Evolutionary conservation across 1,139 yeast genomes (phyloP).

Genomic region (Taphrina communis): DNA sequence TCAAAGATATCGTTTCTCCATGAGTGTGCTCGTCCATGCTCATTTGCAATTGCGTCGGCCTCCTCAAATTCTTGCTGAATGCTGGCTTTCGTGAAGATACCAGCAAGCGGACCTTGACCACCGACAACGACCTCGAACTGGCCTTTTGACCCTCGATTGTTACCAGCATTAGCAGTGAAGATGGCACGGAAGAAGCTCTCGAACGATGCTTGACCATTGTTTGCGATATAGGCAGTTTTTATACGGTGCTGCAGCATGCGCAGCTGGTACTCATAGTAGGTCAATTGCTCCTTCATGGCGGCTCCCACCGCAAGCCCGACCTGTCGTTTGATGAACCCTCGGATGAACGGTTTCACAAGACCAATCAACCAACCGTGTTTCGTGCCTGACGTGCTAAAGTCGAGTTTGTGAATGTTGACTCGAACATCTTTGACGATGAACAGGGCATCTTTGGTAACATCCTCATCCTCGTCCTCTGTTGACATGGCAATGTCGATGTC

Average conservation of each 20-base stretch:
- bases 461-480: constrained; percentile 36
- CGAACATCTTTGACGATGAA: constrained; percentile 38
- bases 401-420: constrained; percentile 39
- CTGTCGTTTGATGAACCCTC: constrained; percentile 36
- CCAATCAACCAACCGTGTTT: constrained; percentile 37
- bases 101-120: constrained; percentile 30
- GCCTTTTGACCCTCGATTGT: constrained; percentile 29
- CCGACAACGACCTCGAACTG: constrained; percentile 38
- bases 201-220: constrained; percentile 40
- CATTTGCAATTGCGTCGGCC: constrained; percentile 34
- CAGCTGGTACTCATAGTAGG: constrained; percentile 33
- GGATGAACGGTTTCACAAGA: constrained; percentile 37
- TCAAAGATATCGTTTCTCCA: constrained; percentile 37
- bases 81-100: constrained; percentile 33
- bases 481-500: constrained; percentile 38
- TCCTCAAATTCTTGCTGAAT: constrained; percentile 34
- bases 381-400: constrained; percentile 36
- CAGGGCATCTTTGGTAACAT: constrained; percentile 35
- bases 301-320: constrained; percentile 32
- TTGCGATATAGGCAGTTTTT: constrained; percentile 39
- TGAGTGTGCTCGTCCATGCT: constrained; percentile 36
- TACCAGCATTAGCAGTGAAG: constrained; percentile 34
- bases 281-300: constrained; percentile 32
- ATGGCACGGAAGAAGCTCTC: constrained; percentile 37
- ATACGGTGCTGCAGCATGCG: constrained; percentile 40